Base-by-base conservation (phyloP, 2,329 filamentous ascomycete genomes). In the Neonectria faginata region DNA sequence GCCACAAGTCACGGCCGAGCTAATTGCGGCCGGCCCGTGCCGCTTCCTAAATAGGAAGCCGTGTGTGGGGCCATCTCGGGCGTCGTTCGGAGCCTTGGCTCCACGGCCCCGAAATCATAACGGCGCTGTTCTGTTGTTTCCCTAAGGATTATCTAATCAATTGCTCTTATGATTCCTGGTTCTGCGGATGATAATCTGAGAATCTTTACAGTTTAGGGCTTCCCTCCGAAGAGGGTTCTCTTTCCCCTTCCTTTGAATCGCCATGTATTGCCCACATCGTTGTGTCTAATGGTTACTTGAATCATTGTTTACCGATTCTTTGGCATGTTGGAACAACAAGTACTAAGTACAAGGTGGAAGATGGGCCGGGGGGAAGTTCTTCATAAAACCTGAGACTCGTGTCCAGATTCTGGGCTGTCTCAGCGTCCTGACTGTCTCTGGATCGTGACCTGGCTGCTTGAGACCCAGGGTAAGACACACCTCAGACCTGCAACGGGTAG, bases 1-100 rank as follows among this genome's bases (percentile, higher is more conserved):
- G 44, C 27, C 29, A n/a, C 39, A 11, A 55, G 25, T 47, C 52
- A 50, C 41, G n/a, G 31, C 33, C 22, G 42, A 18, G 42, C 29
- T 6, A 25, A 3, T 20, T 11, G 42, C 25, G 27, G 22, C 36
- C 57, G 33, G 57, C 47, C 36, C 57, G 33, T 36, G 7, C 48
- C 45, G 57, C 27, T 25, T 31, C 57, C 33, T 25, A 27, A 52
- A 45, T 12, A 16, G 44, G 54, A 47, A 48, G 44, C 54, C 54
- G 54, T 6, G 10, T 42, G 56, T 42, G 56, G 57, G 45, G 57
- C 36, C 5, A 12, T 22, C 6, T 53, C 57, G 47, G 57, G 9
- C 18, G 27, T 36, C 22, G 18, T 5, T 25, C 48, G 47, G 57
- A 53, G 44, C 22, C 22, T 4, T 22, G 18, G 12, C 36, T 11